A percentile compares a stretch with the other conserved stretches of the same genome.
phyloP scores from a whole-genome alignment of 2,329 filamentous ascomycete species.

The Hyphodiscus sp. region DNA sequence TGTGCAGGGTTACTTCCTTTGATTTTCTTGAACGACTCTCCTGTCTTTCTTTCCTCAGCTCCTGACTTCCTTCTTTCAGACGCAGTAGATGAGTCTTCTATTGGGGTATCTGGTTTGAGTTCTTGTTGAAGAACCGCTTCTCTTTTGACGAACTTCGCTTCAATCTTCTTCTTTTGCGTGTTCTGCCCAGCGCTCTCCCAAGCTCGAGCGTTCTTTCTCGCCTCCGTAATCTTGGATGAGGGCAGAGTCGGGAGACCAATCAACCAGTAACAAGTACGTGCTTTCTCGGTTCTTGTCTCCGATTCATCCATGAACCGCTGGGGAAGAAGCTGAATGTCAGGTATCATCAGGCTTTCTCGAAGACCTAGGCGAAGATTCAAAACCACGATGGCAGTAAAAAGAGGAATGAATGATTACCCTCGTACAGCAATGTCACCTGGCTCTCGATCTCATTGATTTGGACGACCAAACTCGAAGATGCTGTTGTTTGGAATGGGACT shows the following conservation, averaged over 20 bases:
- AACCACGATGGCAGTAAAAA: too few relatives aligned
- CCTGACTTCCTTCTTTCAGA: background rate
- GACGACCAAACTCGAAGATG: background rate
- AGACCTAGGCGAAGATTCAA: too few relatives aligned
- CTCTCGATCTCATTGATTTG: background rate
- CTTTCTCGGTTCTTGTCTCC: background rate
- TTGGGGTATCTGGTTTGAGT: background rate
- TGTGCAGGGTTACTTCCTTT: slow-evolving; percentile 4
- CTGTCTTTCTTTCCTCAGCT: background rate
- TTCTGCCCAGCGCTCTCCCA: background rate
- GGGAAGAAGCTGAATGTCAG: background rate
- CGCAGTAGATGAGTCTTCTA: background rate
- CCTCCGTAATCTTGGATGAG: background rate
- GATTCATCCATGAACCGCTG: background rate
- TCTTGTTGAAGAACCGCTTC: background rate
- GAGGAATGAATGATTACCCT: background rate
- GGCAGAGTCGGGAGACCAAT: background rate
- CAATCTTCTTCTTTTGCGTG: background rate
- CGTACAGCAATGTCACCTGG: background rate
- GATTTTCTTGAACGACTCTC: background rate
- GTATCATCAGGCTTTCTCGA: too few relatives aligned
- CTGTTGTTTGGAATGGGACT: background rate
- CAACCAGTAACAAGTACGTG: background rate
- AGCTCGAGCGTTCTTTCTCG: background rate
- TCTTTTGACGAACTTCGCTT: background rate